Conservation (phyloP, 306 rosid genomes). For the Prunus dulcis region DNA sequence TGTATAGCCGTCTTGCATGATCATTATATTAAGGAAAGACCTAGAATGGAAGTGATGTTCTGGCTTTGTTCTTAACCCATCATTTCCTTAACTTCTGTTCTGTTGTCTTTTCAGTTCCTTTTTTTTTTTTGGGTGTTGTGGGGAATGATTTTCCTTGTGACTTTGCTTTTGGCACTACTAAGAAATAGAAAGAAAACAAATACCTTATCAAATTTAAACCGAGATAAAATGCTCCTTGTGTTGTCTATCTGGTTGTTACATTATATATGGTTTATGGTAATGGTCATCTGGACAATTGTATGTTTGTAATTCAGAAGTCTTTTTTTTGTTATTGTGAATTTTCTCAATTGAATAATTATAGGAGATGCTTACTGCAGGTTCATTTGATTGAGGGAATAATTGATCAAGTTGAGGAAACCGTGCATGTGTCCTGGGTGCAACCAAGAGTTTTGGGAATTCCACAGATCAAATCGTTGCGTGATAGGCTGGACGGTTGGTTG, state of each 20-base stretch:
- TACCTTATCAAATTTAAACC: neutral
- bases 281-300: neutral
- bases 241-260: neutral
- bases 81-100: too few relatives aligned
- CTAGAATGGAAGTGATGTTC: neutral
- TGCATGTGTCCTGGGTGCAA: conserved; percentile 98
- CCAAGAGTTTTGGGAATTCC: conserved; percentile 93
- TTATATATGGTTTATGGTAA: neutral
- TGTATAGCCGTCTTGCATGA: neutral
- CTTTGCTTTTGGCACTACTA: neutral
- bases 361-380: conserved; percentile 50
- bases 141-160: neutral
- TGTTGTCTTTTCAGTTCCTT: too few relatives aligned
- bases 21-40: neutral
- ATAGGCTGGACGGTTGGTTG: conserved; percentile 78
- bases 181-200: neutral
- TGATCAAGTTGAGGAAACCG: conserved; percentile 92
- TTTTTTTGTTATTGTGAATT: neutral
- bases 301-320: neutral
- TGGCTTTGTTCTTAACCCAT: neutral
- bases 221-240: neutral
- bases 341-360: conserved; percentile 9
- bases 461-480: conserved; percentile 83
- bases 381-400: conserved; percentile 97
- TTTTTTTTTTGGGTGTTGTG: neutral